These are phyloP conservation scores for Raffaelea deltoideospora DNA, from an alignment of 2,329 filamentous ascomycete genomes.

Conservation along the genomic window DNA sequence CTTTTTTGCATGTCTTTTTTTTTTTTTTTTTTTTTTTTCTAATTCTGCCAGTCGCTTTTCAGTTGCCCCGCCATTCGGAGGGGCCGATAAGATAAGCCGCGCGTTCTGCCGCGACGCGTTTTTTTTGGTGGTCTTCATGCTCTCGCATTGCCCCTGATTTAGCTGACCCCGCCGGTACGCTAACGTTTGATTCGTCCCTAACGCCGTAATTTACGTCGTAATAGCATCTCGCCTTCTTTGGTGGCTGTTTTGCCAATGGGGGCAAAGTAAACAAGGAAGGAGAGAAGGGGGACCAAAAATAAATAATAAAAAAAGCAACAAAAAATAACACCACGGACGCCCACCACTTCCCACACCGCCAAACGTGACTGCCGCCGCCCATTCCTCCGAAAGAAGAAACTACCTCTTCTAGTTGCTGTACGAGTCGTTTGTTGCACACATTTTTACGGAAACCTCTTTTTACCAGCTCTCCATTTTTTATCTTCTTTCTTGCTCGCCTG, in stretches of 20 bases:
- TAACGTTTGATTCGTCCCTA: too few species aligned
- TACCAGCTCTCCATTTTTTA: too few species aligned
- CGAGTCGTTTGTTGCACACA: too few species aligned
- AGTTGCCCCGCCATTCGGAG: slow-evolving; percentile 1
- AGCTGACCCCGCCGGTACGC: too few species aligned
- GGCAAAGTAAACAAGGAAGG: background rate
- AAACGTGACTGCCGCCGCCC: too few species aligned
- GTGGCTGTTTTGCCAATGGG: background rate
- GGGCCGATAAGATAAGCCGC: slow-evolving; percentile 3
- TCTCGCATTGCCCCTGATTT: too few species aligned
- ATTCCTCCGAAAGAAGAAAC: too few species aligned
- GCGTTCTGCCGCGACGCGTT: slow-evolving; percentile 4
- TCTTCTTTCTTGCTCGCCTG: too few species aligned
- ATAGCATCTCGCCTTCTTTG: background rate
- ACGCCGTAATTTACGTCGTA: background rate
- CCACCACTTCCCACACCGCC: too few species aligned
- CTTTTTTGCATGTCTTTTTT: background rate
- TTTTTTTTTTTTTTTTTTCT: background rate
- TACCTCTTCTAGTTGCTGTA: too few species aligned
- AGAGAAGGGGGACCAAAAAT: background rate
- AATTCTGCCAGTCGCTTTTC: background rate
- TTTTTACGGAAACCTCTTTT: too few species aligned
- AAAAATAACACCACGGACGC: background rate
- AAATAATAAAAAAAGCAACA: background rate
- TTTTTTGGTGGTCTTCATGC: background rate